These are phyloP conservation scores for Raphanus hybrid DNA, from an alignment of 441 rosid species.

Conservation along the genomic window DNA sequence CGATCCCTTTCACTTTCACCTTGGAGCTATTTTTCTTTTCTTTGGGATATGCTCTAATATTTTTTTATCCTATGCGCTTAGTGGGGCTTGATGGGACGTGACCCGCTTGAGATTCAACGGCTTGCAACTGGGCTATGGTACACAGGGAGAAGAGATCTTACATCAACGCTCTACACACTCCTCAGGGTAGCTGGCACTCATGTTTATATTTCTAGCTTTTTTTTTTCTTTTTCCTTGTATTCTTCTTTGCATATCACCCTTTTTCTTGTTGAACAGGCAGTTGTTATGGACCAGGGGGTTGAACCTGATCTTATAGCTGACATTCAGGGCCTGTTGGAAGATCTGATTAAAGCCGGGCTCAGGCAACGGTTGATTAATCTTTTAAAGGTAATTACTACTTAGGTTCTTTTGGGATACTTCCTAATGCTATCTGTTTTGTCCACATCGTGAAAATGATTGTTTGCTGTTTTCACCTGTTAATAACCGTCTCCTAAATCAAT, in stretches of 20 bases:
- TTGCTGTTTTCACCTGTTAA: neutral
- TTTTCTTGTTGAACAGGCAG: conserved; percentile 66
- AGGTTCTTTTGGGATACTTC: conserved; percentile 11
- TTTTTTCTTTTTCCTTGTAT: conserved; percentile 12
- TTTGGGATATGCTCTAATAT: conserved; percentile 13
- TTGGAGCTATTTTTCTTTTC: conserved; percentile 15
- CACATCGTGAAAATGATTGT: neutral
- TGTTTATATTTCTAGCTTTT: conserved; percentile 6
- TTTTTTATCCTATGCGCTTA: conserved; percentile 37
- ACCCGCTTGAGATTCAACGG: conserved; percentile 76
- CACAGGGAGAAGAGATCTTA: conserved; percentile 83
- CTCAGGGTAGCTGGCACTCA: conserved; percentile 62
- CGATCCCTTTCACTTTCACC: conserved; percentile 31
- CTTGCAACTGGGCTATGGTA: conserved; percentile 97
- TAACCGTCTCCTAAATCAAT: neutral
- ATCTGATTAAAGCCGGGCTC: conserved; percentile 74
- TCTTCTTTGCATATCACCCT: conserved; percentile 15
- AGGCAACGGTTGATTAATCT: conserved; percentile 79
- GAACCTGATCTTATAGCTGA: conserved; percentile 77
- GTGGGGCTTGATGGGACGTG: conserved; percentile 94
- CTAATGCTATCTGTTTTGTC: conserved; percentile 9
- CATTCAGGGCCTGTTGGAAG: conserved; percentile 80
- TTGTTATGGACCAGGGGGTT: conserved; percentile 86
- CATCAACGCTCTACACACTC: conserved; percentile 78
- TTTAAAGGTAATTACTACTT: conserved; percentile 62